phyloP scores from a whole-genome alignment of 768 basidiomycete genomes.

The Boletus rubropictus region DNA sequence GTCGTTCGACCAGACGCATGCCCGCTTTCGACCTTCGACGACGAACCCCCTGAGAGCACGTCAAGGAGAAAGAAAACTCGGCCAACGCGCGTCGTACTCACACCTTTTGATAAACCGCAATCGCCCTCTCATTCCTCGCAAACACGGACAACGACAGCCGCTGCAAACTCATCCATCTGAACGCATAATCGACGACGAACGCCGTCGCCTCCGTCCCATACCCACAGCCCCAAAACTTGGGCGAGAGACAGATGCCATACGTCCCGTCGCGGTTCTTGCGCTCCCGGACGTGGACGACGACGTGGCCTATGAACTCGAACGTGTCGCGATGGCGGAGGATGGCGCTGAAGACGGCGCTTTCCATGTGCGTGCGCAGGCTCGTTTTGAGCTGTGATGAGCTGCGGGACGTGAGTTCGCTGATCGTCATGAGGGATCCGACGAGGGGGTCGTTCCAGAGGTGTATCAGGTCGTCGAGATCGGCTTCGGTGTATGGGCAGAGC shows the following conservation, averaged over 20 bases:
- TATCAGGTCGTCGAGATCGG: constrained; percentile 29
- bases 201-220: constrained; percentile 38
- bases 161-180: constrained; percentile 36
- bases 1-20: constrained; percentile 32
- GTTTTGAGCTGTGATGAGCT: constrained; percentile 13
- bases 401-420: constrained; percentile 10
- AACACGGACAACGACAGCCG: constrained; percentile 38
- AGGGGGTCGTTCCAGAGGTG: constrained; percentile 28
- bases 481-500: constrained; percentile 30
- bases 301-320: constrained; percentile 31
- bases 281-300: constrained; percentile 23
- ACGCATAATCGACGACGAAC: constrained; percentile 39
- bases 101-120: constrained; percentile 39
- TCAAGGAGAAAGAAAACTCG: constrained; percentile 4
- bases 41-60: constrained; percentile 33
- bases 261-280: constrained; percentile 29
- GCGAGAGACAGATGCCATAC: constrained; percentile 29
- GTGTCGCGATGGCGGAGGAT: constrained; percentile 28
- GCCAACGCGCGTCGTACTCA: constrained; percentile 22
- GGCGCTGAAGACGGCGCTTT: constrained; percentile 23
- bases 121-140: constrained; percentile 35
- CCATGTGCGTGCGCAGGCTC: constrained; percentile 19
- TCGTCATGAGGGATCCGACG: constrained; percentile 21
- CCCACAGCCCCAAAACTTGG: constrained; percentile 35
- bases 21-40: constrained; percentile 35